A percentile compares a stretch with the other conserved stretches of the same genome.
These are phyloP conservation scores for Microcos paniculata DNA, from an alignment of 345 rosid genomes.

Conservation along the genomic window DNA sequence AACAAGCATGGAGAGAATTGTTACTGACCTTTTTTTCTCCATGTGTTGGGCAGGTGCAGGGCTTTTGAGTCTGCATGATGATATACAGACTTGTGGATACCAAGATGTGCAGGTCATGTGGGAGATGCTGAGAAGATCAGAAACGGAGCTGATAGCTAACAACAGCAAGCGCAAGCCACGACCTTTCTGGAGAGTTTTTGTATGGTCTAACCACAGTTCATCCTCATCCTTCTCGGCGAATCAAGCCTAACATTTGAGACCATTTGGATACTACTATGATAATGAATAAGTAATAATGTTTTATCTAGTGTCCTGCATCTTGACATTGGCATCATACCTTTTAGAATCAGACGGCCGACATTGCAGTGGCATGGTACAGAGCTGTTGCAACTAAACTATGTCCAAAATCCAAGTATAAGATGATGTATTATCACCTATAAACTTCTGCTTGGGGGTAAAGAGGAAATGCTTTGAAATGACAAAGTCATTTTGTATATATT, in stretches of 20 bases:
- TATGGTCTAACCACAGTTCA: slow-evolving; percentile 46
- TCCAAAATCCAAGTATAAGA: slow-evolving; percentile 10
- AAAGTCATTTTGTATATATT: slow-evolving; percentile 29
- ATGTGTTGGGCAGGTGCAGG: slow-evolving; percentile 38
- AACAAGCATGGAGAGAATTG: neutral
- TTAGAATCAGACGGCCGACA: slow-evolving; percentile 25
- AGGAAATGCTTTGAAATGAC: neutral
- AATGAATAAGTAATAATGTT: slow-evolving; percentile 16
- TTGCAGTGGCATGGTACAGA: slow-evolving; percentile 34
- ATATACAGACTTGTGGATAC: slow-evolving; percentile 63
- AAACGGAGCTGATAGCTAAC: slow-evolving; percentile 30
- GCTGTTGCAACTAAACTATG: slow-evolving; percentile 26
- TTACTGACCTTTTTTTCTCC: neutral
- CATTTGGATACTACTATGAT: neutral
- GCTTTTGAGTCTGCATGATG: slow-evolving; percentile 60
- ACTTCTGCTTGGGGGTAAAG: neutral
- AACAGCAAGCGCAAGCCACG: slow-evolving; percentile 44
- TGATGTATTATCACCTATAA: neutral
- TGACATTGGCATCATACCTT: slow-evolving; percentile 19
- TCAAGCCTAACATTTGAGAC: slow-evolving; percentile 23
- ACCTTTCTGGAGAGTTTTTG: slow-evolving; percentile 54
- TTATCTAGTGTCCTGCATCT: slow-evolving; percentile 16
- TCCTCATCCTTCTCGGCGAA: slow-evolving; percentile 40
- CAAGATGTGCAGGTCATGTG: slow-evolving; percentile 75
- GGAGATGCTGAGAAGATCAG: slow-evolving; percentile 65